Evolutionary conservation across 2,329 filamentous ascomycete genomes (phyloP), one percentile per base, ranked within the genome.

Genomic region (Graphilbum ipis-grandicollis): DNA sequence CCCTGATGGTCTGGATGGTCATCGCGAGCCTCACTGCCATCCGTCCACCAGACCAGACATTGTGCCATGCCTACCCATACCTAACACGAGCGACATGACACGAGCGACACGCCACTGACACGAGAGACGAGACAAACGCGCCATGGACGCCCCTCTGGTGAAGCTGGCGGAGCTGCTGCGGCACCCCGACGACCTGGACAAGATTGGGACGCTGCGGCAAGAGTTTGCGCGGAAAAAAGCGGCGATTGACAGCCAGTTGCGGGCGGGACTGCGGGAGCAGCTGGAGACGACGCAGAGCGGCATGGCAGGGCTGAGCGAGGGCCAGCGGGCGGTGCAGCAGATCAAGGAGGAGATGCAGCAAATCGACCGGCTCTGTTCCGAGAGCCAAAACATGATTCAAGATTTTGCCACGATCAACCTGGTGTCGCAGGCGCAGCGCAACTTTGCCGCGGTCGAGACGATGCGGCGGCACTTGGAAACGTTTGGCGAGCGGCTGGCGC

Each of bases 271-370:
- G 96, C 77, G 82, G 48, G 85, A 93, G 51, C 90, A 98, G 65
- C 71, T 98, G 40, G 83, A 93, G 59, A 80, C 86, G 38, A 94
- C 90, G 10, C 88, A 96, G 60, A 72, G 80, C 47, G 90, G 90
- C 55, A 93, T 98, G 76, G 79, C 64, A 45, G 81, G 81, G 43
- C 77, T 98, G 45, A 75, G 73, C 32, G 85, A 94, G 52, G 86
- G 86, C 39, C 86, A 96, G 58, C 81, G 86, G 56, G 83, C 83
- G 42, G 82, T 98, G 26, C 79, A 83, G 52, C 73, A 80, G 49
- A 94, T 94, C 59, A 93, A 93, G 57, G 88, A 96, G 47, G 90
- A 98, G 62, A 90, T 98, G 74, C 85, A 92, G 66, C 92, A 88
- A 60, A 96, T 98, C 50, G 90, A 98, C 63, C 85, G 83, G 60